Evolutionary conservation across 495 filamentous ascomycete genomes (phyloP), one percentile per base, ranked within the genome.

Genomic region (Clavariopsis aquatica): DNA sequence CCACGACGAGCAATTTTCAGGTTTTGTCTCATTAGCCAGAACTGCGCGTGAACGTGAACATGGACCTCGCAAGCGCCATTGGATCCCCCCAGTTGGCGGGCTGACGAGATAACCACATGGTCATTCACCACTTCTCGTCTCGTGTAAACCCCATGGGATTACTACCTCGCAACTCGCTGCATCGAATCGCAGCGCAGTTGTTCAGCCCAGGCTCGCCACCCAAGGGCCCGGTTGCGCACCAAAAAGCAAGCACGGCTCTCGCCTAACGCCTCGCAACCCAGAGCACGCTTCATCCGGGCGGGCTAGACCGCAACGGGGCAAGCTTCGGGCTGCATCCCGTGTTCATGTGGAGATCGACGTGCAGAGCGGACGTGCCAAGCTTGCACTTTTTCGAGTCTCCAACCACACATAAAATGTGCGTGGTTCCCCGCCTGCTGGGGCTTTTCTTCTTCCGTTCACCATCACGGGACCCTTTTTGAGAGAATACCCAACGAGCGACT

Each of bases 401-500:
- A 34, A 34, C 31, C 31, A 57, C 22, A 58, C 19, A 51, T 65
- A 65, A 65, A 58, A 58, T 41, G 62, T 52, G 49, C 41, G 27
- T 53, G 53, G 28, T 27, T 6, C 53, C 62, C 53, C 62, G 62
- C 62, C 27, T 23, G 17, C 34, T n/a, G 17, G 41, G 29, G 22
- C 8, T 54, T 55, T 29, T 61, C 41, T 29, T 58, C 31, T 55
- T 27, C 23, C n/a, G 49, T 56, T 55, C 12, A 9, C 52, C 13
- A 24, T 17, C 38, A 26, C 27, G 31, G 27, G 1, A 38, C 22
- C 15, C 19, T 52, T 51, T 28, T 10, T 47, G 8, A 22, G 20
- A 43, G 52, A 23, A 57, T 13, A 2, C 57, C 20, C 68, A 46
- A 71, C 67, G 69, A 74, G 73, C 75, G 75, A 77, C 75, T 77